These are phyloP conservation scores for Chimonanthus salicifolius DNA, from an alignment of 164 flowering plant genomes.

Conservation along the genomic window DNA sequence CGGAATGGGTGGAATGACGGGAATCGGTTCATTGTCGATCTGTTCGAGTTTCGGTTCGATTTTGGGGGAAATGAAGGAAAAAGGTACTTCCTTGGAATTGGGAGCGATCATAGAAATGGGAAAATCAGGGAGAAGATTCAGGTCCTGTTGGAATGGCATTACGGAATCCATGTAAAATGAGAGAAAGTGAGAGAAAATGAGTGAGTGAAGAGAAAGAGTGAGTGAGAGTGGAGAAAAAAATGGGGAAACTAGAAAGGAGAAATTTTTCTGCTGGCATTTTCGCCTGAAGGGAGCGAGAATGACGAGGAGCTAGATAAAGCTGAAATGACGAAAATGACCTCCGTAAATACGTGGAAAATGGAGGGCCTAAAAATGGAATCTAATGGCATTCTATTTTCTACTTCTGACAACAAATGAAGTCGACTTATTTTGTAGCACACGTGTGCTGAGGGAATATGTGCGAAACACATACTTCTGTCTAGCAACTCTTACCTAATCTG, in stretches of 20 bases:
- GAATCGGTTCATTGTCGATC: slow-evolving; percentile 1
- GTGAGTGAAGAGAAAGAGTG: not conserved
- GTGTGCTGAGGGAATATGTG: too few relatives aligned
- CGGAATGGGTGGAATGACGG: slow-evolving; percentile 8
- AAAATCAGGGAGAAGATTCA: not conserved
- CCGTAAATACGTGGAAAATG: too few relatives aligned
- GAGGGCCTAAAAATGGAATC: too few relatives aligned
- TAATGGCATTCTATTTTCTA: too few relatives aligned
- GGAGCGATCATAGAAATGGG: slow-evolving; percentile 25
- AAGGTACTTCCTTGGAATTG: slow-evolving; percentile 26
- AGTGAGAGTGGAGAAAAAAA: not conserved
- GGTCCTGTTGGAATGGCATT: not conserved
- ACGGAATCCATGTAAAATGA: slow-evolving; percentile 1
- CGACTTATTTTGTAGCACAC: too few relatives aligned
- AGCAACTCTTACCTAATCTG: too few relatives aligned
- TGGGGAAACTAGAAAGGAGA: not conserved
- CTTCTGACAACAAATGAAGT: too few relatives aligned
- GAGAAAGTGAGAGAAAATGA: not conserved
- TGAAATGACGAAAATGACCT: not conserved
- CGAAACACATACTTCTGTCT: too few relatives aligned
- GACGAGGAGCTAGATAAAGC: not conserved
- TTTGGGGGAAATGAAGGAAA: slow-evolving; percentile 28
- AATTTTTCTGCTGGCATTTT: not conserved
- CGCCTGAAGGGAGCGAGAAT: not conserved
- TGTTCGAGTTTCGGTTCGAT: slow-evolving; percentile 42